phyloP scores from a whole-genome alignment of 441 rosid species.

The Populus tomentosa region DNA sequence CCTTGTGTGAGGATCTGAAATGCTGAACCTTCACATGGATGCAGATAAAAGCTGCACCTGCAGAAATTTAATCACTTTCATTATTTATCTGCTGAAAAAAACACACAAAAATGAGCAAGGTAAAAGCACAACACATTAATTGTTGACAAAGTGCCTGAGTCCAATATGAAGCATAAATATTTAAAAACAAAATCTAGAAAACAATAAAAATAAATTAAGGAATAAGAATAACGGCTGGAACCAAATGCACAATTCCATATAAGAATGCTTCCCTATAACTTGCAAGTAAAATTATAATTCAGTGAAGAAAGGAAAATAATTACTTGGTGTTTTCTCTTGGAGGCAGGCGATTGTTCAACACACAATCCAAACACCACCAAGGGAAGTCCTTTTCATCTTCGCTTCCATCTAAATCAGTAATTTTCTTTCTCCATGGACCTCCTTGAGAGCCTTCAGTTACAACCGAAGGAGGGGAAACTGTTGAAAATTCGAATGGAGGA shows the following conservation, averaged over 20 bases:
- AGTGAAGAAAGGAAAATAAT: conserved; percentile 7
- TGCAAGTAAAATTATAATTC: neutral
- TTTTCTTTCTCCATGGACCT: conserved; percentile 96
- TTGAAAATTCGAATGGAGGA: conserved; percentile 88
- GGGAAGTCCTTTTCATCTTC: conserved; percentile 99
- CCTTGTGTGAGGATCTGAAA: conserved; percentile 89
- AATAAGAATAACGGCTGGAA: neutral
- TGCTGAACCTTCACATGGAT: conserved; percentile 86
- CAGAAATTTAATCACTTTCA: conserved; percentile 17
- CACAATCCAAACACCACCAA: conserved; percentile 92
- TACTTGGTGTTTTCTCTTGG: conserved; percentile 98
- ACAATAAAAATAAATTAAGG: conserved; percentile 2
- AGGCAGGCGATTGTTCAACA: conserved; percentile 88
- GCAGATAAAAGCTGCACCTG: conserved; percentile 99
- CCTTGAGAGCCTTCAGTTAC: conserved; percentile 98
- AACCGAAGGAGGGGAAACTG: conserved; percentile 74
- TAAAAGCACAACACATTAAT: neutral
- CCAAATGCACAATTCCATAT: neutral
- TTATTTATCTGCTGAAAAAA: neutral
- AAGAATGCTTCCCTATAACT: conserved; percentile 1
- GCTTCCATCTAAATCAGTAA: conserved; percentile 85
- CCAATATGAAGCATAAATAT: neutral
- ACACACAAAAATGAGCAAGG: neutral
- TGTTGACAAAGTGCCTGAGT: neutral
- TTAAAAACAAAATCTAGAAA: neutral